Evolutionary conservation across 768 basidiomycete genomes (phyloP).

Genomic region (Cubamyces sp.): DNA sequence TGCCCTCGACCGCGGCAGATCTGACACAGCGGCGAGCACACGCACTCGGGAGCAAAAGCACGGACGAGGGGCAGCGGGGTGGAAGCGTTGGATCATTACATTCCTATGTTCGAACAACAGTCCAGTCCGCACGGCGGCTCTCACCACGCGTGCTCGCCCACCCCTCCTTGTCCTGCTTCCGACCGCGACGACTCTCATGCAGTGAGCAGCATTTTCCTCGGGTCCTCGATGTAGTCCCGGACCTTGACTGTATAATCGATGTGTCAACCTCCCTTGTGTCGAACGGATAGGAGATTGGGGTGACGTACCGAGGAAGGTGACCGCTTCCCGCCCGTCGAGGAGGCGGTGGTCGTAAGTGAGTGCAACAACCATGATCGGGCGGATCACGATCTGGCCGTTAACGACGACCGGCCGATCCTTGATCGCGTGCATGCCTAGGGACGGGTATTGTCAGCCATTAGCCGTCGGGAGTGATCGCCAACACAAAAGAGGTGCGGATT

Average conservation of each 20-base stretch:
- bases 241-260: conserved; percentile 65
- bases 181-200: conserved; percentile 6
- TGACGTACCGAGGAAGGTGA: conserved; percentile 92
- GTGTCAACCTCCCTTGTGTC: background rate
- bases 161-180: background rate
- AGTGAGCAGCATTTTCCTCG: conserved; percentile 86
- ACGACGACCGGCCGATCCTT: conserved; percentile 91
- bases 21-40: background rate
- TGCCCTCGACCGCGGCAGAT: background rate
- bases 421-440: conserved; percentile 88
- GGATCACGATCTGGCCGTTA: conserved; percentile 92
- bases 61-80: background rate
- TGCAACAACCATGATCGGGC: conserved; percentile 95
- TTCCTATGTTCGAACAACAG: conserved; percentile 12
- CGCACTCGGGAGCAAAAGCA: background rate
- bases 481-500: conserved; percentile 1
- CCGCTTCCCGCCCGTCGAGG: conserved; percentile 94
- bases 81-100: background rate
- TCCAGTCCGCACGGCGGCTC: conserved; percentile 5
- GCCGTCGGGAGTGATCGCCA: background rate
- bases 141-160: background rate
- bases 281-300: conserved; percentile 5
- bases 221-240: conserved; percentile 94
- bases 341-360: conserved; percentile 96
- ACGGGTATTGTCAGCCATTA: conserved; percentile 2